Conservation (phyloP, 1,139 yeast species). For the Pneumocystis oryctolagi region DNA sequence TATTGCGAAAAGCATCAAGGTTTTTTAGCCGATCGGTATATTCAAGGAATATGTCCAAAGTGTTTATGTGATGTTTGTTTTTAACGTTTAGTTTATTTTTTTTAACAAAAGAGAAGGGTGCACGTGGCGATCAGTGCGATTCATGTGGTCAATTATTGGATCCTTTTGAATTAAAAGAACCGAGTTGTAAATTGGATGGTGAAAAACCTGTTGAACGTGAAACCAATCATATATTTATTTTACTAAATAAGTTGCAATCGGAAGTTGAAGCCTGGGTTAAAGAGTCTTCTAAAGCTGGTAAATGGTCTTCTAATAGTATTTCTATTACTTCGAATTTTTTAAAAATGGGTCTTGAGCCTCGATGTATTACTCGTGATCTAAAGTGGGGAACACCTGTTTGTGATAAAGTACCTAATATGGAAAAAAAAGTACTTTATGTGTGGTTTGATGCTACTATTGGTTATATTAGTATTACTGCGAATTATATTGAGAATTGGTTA, state of each 20-base stretch:
- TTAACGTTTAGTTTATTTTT: neutral
- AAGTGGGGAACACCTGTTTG: constrained; percentile 99
- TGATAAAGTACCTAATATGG: constrained; percentile 38
- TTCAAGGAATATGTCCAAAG: constrained; percentile 94
- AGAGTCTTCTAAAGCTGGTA: constrained; percentile 51
- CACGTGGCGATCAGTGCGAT: constrained; percentile 99
- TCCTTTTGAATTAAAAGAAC: constrained; percentile 83
- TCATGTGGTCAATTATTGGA: constrained; percentile 80
- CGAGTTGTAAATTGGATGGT: constrained; percentile 86
- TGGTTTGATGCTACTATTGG: constrained; percentile 99
- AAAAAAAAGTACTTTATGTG: constrained; percentile 82
- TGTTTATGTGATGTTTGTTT: constrained; percentile 52
- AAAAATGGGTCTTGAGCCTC: constrained; percentile 79
- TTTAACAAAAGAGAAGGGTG: constrained; percentile 35
- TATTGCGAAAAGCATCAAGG: constrained; percentile 84
- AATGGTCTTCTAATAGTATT: constrained; percentile 83
- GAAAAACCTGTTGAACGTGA: constrained; percentile 64
- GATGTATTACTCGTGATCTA: constrained; percentile 93
- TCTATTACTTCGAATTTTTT: constrained; percentile 86
- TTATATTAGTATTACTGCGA: constrained; percentile 88
- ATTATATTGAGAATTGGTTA: constrained; percentile 71
- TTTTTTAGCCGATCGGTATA: constrained; percentile 88
- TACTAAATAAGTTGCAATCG: constrained; percentile 69
- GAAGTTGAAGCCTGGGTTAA: constrained; percentile 59
- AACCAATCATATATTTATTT: constrained; percentile 74